Base-by-base conservation (phyloP, 352 stramenopile genomes). In the Globisporangium perplexum region DNA sequence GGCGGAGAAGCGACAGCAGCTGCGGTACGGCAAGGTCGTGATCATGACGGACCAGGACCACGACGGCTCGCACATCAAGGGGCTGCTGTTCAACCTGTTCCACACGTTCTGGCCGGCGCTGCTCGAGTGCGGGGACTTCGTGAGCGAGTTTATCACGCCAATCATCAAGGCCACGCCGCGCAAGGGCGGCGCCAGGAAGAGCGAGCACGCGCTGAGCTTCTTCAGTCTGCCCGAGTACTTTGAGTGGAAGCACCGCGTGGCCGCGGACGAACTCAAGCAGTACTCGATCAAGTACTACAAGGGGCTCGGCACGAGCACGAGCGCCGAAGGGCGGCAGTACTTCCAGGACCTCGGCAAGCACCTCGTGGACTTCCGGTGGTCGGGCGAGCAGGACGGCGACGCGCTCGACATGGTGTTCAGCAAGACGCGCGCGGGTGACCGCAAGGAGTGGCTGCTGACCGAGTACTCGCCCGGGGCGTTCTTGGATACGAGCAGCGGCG, bases 41-140 rank as follows among this genome's bases (percentile, higher is more conserved):
- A 97, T 99, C 62, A 99, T 99, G 98, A 98, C 97, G 7, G 98
- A 99, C 83, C 98, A 99, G 80, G 98, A 99, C 74, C 93, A 98
- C 57, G 94, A 98, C 53, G 96, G 97, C 11, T 98, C 85, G 36
- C 97, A 99, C 72, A 99, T 99, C 81, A 99, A 99, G 72, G 97
- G 96, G 2, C 72, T 99, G 24, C 65, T 98, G 36, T 99, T 99
- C 73, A 99, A 99, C 64, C 93, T 99, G 42, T 96, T 99, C 48
- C 97, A 99, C 78, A 83, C 96, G 47, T 99, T 98, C 64, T 99
- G 97, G 97, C 98, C 98, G 0, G 93, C 89, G 11, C 70, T 99
- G 55, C 74, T 99, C 35, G 76, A 98, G 54, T 65, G 95, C 46
- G 77, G 87, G 14, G 88, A 89, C 20, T 99, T 99, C 55, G 72